Conservation (phyloP, 2,329 filamentous ascomycete species). For the Lachnellula cervina region DNA sequence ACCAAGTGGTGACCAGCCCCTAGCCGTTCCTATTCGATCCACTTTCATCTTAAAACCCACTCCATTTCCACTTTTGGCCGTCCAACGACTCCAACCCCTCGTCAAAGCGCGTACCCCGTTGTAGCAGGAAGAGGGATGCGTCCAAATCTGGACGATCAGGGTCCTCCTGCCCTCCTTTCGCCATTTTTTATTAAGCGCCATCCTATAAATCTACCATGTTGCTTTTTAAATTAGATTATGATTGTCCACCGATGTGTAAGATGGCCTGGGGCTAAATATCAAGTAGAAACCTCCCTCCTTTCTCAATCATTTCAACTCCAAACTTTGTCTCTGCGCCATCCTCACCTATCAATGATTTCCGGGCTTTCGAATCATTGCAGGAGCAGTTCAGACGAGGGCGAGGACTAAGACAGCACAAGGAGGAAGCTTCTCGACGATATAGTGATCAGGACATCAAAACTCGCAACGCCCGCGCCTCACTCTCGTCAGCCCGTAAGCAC, state of each 20-base stretch:
- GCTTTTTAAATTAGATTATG: no score
- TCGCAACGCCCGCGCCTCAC: constrained; percentile 15
- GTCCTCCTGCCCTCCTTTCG: no score
- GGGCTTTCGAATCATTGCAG: constrained; percentile 1
- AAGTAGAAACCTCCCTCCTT: not conserved
- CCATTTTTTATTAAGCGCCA: no score
- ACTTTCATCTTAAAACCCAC: not conserved
- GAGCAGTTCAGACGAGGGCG: not conserved
- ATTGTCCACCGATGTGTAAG: no score
- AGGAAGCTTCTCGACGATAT: constrained; percentile 3
- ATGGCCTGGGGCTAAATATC: no score
- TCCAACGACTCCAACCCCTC: no score
- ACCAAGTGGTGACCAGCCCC: not conserved
- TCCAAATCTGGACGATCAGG: no score
- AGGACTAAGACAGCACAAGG: constrained; percentile 1
- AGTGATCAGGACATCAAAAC: constrained; percentile 23
- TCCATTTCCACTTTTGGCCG: not conserved
- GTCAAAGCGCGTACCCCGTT: no score
- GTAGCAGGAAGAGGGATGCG: no score
- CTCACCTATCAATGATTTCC: not conserved
- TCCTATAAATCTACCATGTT: no score
- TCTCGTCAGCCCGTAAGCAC: constrained; percentile 12
- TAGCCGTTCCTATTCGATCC: not conserved
- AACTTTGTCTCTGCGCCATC: not conserved
- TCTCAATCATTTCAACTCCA: not conserved